Conservation (phyloP, 2,329 filamentous ascomycete genomes). For the Epichloe bromicola region DNA sequence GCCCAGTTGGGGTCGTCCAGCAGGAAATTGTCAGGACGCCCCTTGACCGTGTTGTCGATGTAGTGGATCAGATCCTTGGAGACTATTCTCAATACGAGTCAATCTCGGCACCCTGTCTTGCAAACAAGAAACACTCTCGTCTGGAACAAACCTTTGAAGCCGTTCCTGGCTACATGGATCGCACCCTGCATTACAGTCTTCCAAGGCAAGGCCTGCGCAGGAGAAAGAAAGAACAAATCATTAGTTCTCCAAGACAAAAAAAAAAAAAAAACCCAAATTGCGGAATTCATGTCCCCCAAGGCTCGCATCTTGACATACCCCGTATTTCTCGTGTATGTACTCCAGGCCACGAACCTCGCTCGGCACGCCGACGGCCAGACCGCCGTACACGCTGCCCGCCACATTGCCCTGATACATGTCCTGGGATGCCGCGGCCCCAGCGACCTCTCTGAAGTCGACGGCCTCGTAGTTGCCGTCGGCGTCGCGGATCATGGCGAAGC, state of each 20-base stretch:
- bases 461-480: slow-evolving; percentile 66
- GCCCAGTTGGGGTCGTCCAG: slow-evolving; percentile 68
- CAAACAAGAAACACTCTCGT: background rate
- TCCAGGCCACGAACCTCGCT: slow-evolving; percentile 69
- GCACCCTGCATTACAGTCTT: slow-evolving; percentile 60
- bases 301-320: slow-evolving; percentile 24
- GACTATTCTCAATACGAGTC: slow-evolving; percentile 26
- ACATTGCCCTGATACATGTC: slow-evolving; percentile 74
- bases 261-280: too few species aligned
- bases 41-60: slow-evolving; percentile 40
- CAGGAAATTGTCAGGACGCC: slow-evolving; percentile 44
- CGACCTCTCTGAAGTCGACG: slow-evolving; percentile 82
- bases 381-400: slow-evolving; percentile 54
- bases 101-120: background rate
- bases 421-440: slow-evolving; percentile 66
- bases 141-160: slow-evolving; percentile 40
- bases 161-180: slow-evolving; percentile 57
- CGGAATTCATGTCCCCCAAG: too few species aligned
- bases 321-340: slow-evolving; percentile 62
- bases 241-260: background rate
- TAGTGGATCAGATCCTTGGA: slow-evolving; percentile 63
- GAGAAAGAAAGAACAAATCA: background rate
- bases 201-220: slow-evolving; percentile 46
- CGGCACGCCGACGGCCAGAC: slow-evolving; percentile 59
- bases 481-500: slow-evolving; percentile 72